Conservation (phyloP, 1,139 yeast species). For the Hansenula lynferdii region DNA sequence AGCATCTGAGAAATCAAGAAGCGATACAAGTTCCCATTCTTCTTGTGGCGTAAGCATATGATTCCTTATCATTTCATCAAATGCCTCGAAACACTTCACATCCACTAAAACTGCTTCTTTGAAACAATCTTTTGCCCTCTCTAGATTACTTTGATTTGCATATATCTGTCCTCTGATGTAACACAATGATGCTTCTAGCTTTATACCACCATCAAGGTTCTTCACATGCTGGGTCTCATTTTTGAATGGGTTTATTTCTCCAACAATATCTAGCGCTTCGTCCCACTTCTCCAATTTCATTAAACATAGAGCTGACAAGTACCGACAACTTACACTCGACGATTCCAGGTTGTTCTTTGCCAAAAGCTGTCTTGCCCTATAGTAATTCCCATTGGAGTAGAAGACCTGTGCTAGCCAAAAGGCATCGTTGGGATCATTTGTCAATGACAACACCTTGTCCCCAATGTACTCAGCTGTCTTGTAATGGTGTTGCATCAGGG, state of each 20-base stretch:
- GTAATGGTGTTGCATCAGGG: slow-evolving; percentile 88
- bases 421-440: slow-evolving; percentile 85
- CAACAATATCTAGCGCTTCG: slow-evolving; percentile 83
- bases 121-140: slow-evolving; percentile 81
- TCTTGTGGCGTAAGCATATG: slow-evolving; percentile 80
- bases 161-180: slow-evolving; percentile 80
- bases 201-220: slow-evolving; percentile 71
- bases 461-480: slow-evolving; percentile 90
- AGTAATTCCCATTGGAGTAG: slow-evolving; percentile 63
- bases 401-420: slow-evolving; percentile 95
- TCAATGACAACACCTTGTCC: slow-evolving; percentile 75
- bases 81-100: slow-evolving; percentile 92
- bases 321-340: slow-evolving; percentile 66
- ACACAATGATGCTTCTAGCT: slow-evolving; percentile 84
- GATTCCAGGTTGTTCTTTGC: slow-evolving; percentile 35
- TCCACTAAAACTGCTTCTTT: slow-evolving; percentile 86
- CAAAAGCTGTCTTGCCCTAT: slow-evolving; percentile 69
- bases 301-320: slow-evolving; percentile 73
- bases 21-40: slow-evolving; percentile 75
- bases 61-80: slow-evolving; percentile 69
- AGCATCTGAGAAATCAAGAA: slow-evolving; percentile 66
- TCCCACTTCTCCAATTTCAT: slow-evolving; percentile 77
- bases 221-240: slow-evolving; percentile 33
- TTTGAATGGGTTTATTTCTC: slow-evolving; percentile 74
- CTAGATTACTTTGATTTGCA: slow-evolving; percentile 80